Percentiles rank a stretch among this genome's conserved stretches.
Evolutionary conservation across 2,329 filamentous ascomycete species (phyloP).

Genomic region (Dothideomycetes sp.): DNA sequence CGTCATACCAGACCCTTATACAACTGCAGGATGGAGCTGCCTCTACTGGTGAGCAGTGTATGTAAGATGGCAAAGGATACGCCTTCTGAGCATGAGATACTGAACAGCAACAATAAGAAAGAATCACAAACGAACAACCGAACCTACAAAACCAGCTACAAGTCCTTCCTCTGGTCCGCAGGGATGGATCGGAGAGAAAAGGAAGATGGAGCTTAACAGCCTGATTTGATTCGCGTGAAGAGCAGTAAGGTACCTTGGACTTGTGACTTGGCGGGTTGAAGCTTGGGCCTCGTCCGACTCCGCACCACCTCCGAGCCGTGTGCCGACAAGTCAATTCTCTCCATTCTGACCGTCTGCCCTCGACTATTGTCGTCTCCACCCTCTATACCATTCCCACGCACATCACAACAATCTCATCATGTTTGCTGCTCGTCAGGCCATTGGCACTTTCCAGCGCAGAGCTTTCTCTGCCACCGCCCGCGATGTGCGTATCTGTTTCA

Average conservation of each 20-base stretch:
- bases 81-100: no score
- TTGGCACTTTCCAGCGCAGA: conserved; percentile 39
- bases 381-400: conserved; percentile 37
- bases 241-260: no score
- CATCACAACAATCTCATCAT: conserved; percentile 46
- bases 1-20: no score
- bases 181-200: background rate
- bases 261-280: background rate
- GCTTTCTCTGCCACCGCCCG: conserved; percentile 41
- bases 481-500: conserved; percentile 30
- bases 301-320: background rate
- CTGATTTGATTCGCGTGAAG: no score
- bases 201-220: background rate
- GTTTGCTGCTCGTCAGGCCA: conserved; percentile 53
- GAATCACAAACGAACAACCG: background rate
- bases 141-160: no score
- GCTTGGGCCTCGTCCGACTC: background rate
- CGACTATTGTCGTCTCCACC: conserved; percentile 60
- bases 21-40: no score
- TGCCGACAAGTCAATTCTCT: background rate
- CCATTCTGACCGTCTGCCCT: conserved; percentile 70
- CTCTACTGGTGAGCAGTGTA: no score
- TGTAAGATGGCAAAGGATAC: no score
- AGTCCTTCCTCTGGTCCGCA: background rate
- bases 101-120: background rate